Base-by-base conservation (phyloP, 2,329 filamentous ascomycete genomes). In the Exserohilum turcica region DNA sequence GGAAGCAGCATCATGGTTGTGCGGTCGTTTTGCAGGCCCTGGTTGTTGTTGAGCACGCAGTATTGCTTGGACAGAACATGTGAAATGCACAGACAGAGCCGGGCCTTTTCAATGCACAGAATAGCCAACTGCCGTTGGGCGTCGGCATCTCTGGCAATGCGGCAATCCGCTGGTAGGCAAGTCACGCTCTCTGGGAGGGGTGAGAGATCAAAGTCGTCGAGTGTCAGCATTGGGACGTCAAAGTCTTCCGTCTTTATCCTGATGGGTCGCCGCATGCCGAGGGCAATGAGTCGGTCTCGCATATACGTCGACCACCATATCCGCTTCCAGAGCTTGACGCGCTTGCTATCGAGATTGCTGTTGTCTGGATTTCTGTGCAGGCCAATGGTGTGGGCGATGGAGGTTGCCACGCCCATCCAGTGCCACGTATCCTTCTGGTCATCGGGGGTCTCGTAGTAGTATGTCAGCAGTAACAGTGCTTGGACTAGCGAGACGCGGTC, bases 271-370 rank as follows among this genome's bases (percentile, higher is more conserved):
- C 93, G 86, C 92, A 97, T 97, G 50, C 93, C 93, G 10, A 97
- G 79, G 2, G 93, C 93, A 59, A 97, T 92, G 36, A 97, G 82
- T 43, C 92, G 89, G 75, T 97, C 93, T 48, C 92, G 88, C 86
- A 96, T 96, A 70, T 96, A 96, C 59, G 91, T 95, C 28, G 90
- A 96, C 93, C 93, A 97, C 93, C 93, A 97, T 63, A 97, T 94
- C 47, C 92, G 84, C 77, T 96, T 96, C 90, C 92, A 96, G 44
- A 97, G 79, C 67, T 86, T 90, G 70, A 92, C 89, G 67, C 90
- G 88, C 47, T 84, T 82, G 3, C 78, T 75, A 33, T 89, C 83
- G 84, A 96, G 91, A 63, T 84, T 87, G 7, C 90, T 91, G 52
- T 87, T 88, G 27, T 84, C 84, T 2, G 92, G 91, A 66, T 96